Base-by-base conservation (phyloP, 2,329 filamentous ascomycete genomes). In the Anisogramma anomala region DNA sequence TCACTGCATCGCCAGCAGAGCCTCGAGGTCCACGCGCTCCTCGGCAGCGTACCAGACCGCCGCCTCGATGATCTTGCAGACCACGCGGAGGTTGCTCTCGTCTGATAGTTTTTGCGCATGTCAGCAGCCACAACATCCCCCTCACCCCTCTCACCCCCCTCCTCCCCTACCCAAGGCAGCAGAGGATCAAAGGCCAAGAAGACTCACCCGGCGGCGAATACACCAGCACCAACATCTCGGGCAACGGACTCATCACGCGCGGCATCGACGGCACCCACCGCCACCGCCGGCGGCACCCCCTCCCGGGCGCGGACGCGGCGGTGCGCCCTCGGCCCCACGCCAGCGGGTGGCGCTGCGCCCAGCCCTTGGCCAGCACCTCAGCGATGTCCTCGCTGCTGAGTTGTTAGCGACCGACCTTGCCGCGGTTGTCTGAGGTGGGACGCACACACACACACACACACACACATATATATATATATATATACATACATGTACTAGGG, bases 211-310 rank as follows among this genome's bases (percentile, higher is more conserved):
- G 65, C 2, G 86, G 85, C 14, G 85, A 83, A 61, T 94, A 94
- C 4, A 93, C 68, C 76, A 93, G 79, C 43, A 85, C 67, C 58
- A 93, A 93, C 31, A 82, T 79, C 3, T 69, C 63, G 0, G 84
- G 83, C 41, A 91, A 77, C 37, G 82, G 82, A 54, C 76, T 44
- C 14, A 30, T 35, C 32, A 36, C 39, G 15, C 17, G 40, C 11
- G 36, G 41, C 37, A 36, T 36, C 31, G 7, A 18, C 17, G 8
- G 9, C 14, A 28, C 28, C 30, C 30, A 33, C 44, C 44, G 44
- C 23, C 33, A 23, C 34, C 18, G 31, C 11, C 22, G 14, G 4
- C 10, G 14, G 13, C 28, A 9, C 2, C 31, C 41, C 8, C 35
- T 18, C 17, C 33, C 27, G 6, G 31, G 31, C 27, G 31, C 78